Evolutionary conservation across 2,329 filamentous ascomycete genomes (phyloP).

Genomic region (Pseudogymnoascus pannorum): DNA sequence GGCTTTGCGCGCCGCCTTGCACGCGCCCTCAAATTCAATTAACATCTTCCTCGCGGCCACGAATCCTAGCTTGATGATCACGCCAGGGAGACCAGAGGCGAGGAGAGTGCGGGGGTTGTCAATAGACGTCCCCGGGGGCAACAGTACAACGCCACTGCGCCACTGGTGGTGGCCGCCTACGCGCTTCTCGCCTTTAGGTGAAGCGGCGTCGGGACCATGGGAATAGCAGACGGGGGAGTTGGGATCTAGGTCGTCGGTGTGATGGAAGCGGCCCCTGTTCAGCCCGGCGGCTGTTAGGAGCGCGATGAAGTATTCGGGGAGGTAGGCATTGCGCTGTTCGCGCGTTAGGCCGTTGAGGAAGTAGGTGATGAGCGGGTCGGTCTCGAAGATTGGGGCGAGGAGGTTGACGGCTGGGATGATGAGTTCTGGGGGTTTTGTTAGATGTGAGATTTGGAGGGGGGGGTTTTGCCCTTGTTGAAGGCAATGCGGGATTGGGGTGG

Average conservation of each 20-base stretch:
- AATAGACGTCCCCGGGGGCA: constrained; percentile 15
- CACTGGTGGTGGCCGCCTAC: neutral
- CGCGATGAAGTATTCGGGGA: constrained; percentile 14
- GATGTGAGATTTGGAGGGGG: neutral
- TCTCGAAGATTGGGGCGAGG: neutral
- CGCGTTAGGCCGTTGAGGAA: constrained; percentile 13
- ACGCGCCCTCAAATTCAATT: constrained; percentile 12
- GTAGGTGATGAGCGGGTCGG: constrained; percentile 16
- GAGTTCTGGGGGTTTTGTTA: neutral
- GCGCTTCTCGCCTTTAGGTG: neutral
- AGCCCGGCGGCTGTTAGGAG: constrained; percentile 16
- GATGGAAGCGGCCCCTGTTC: constrained; percentile 16
- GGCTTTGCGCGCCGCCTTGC: neutral
- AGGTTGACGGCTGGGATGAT: neutral
- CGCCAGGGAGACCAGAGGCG: constrained; percentile 14
- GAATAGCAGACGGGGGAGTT: neutral
- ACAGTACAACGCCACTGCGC: constrained; percentile 14
- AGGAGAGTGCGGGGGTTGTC: constrained; percentile 17
- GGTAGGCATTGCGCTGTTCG: constrained; percentile 12
- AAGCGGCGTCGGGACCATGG: neutral
- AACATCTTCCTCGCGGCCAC: constrained; percentile 14
- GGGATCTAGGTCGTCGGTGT: constrained; percentile 7
- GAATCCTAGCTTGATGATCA: constrained; percentile 19
- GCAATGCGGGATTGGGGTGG: neutral
- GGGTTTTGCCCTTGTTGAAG: neutral